These are phyloP conservation scores for Nasturtium officinale DNA, from an alignment of 345 rosid genomes.

Conservation along the genomic window DNA sequence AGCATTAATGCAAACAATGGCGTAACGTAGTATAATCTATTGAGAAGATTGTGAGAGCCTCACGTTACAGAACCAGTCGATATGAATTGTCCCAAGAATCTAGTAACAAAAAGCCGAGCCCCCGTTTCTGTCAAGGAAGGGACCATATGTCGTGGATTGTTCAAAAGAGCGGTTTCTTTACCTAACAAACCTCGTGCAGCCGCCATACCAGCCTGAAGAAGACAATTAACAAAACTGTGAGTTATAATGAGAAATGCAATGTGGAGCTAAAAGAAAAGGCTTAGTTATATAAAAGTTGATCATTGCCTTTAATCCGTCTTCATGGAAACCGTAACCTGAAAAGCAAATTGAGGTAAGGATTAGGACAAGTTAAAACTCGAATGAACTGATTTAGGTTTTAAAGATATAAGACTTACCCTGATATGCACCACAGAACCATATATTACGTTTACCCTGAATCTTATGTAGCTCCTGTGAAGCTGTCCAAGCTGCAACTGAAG, in stretches of 20 bases:
- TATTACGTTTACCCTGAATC: slow-evolving; percentile 81
- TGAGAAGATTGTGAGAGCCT: slow-evolving; percentile 40
- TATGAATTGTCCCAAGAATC: slow-evolving; percentile 70
- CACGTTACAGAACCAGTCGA: slow-evolving; percentile 71
- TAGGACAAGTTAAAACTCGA: not conserved
- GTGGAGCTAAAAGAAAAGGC: not conserved
- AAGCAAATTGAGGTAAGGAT: slow-evolving; percentile 21
- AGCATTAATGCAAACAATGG: not conserved
- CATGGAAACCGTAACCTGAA: slow-evolving; percentile 97
- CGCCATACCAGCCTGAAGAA: slow-evolving; percentile 68
- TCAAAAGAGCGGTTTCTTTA: slow-evolving; percentile 46
- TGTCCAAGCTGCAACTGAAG: slow-evolving; percentile 81
- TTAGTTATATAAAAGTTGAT: not conserved
- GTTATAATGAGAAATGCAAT: not conserved
- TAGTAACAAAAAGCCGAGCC: slow-evolving; percentile 72
- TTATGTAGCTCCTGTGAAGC: slow-evolving; percentile 72
- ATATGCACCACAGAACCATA: slow-evolving; percentile 97
- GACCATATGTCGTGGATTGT: slow-evolving; percentile 79
- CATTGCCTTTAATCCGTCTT: slow-evolving; percentile 84
- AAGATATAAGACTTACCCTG: slow-evolving; percentile 51
- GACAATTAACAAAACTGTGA: not conserved
- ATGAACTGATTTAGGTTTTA: not conserved
- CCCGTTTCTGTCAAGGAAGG: slow-evolving; percentile 73
- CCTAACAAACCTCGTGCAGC: slow-evolving; percentile 75
- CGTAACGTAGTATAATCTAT: not conserved